Evolutionary conservation across 1,139 yeast genomes (phyloP).

Genomic region (Hemisphaericaspora subhashii): DNA sequence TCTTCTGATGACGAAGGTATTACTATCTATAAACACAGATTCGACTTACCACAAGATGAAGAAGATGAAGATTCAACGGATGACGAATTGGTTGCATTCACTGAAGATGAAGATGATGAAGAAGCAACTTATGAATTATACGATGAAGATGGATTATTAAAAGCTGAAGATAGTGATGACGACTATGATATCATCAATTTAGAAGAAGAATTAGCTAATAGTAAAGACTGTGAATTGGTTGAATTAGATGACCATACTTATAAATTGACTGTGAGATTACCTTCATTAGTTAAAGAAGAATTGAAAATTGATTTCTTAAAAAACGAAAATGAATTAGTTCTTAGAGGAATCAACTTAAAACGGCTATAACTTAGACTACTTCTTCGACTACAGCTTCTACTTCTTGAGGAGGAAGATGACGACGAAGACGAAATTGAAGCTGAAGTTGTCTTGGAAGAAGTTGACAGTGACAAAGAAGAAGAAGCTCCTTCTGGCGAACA

Average conservation of each 20-base stretch:
- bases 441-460: constrained; percentile 8
- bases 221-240: constrained; percentile 47
- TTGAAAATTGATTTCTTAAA: constrained; percentile 44
- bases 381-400: too few relatives aligned
- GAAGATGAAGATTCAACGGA: constrained; percentile 40
- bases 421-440: constrained; percentile 10
- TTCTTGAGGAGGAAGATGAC: constrained; percentile 14
- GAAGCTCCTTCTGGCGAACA: constrained; percentile 6
- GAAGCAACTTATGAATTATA: constrained; percentile 20
- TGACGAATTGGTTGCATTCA: constrained; percentile 31
- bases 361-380: too few relatives aligned
- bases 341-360: too few relatives aligned
- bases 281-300: constrained; percentile 45
- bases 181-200: constrained; percentile 43
- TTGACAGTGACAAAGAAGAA: constrained; percentile 5
- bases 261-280: constrained; percentile 45
- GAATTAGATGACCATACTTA: constrained; percentile 43
- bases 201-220: constrained; percentile 43
- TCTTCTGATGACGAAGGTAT: constrained; percentile 40
- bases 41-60: constrained; percentile 39
- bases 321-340: constrained; percentile 43
- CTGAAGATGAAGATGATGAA: constrained; percentile 24
- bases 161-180: constrained; percentile 37
- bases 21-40: constrained; percentile 45
- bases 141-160: constrained; percentile 23